phyloP scores from a whole-genome alignment of 805 yeast species.

The Hanseniaspora singularis region DNA sequence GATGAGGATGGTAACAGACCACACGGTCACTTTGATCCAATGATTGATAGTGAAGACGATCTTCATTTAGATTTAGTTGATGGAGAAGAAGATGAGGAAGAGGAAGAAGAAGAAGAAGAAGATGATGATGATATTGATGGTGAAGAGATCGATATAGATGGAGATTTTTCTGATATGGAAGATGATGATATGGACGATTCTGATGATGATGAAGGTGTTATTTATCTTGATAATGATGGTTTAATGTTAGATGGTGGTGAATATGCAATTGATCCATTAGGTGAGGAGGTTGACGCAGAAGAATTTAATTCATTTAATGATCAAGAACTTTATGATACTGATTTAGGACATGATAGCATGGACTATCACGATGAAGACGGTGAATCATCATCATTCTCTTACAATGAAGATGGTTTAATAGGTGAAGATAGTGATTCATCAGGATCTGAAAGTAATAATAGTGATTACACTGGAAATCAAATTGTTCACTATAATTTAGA shows the following conservation, averaged over 20 bases:
- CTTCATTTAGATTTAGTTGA: constrained; percentile 28
- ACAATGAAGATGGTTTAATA: constrained; percentile 17
- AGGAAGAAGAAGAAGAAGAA: constrained; percentile 25
- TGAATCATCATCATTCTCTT: constrained; percentile 4
- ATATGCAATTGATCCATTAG: constrained; percentile 25
- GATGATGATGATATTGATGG: constrained; percentile 17
- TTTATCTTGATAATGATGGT: constrained; percentile 28
- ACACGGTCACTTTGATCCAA: constrained; percentile 22
- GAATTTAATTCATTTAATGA: constrained; percentile 23
- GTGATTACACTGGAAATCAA: background rate
- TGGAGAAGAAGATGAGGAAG: constrained; percentile 27
- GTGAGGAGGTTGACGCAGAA: constrained; percentile 22
- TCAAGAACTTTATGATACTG: constrained; percentile 26
- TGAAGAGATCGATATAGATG: constrained; percentile 21
- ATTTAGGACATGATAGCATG: constrained; percentile 25
- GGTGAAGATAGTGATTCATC: constrained; percentile 20
- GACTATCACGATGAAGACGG: background rate
- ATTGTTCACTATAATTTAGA: background rate
- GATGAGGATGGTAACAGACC: constrained; percentile 28
- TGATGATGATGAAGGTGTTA: constrained; percentile 25
- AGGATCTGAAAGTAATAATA: constrained; percentile 13
- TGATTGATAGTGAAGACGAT: constrained; percentile 22
- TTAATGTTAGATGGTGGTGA: constrained; percentile 23
- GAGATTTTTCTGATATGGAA: constrained; percentile 15
- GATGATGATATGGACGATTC: constrained; percentile 20